These are phyloP conservation scores for Leishmania tropica DNA, from an alignment of 208 protist genomes.

Conservation along the genomic window DNA sequence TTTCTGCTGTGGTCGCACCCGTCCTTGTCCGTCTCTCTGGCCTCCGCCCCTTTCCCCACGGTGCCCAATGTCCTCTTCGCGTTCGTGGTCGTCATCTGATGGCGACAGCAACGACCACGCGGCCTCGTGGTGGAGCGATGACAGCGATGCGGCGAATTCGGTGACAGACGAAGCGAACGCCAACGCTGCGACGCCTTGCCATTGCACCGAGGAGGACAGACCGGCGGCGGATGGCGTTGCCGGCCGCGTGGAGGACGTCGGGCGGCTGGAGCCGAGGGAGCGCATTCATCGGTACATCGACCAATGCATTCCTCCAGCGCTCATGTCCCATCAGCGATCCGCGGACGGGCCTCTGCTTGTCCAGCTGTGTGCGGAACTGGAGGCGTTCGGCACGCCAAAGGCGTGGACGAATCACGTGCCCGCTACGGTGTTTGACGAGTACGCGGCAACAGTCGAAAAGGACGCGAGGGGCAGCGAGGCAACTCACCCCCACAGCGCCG, in stretches of 20 bases:
- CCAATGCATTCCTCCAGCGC: conserved; percentile 17
- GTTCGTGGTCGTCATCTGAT: conserved; percentile 1
- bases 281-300: conserved; percentile 35
- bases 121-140: neutral
- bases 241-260: neutral
- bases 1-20: neutral
- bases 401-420: conserved; percentile 12
- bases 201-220: neutral
- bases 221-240: neutral
- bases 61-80: neutral
- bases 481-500: neutral
- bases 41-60: neutral
- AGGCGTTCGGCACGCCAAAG: conserved; percentile 12
- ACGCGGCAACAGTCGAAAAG: neutral
- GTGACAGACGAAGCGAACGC: neutral
- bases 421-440: conserved; percentile 8
- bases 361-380: conserved; percentile 22
- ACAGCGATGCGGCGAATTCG: conserved; percentile 1
- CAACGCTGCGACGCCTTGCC: neutral
- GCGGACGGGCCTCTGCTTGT: conserved; percentile 11
- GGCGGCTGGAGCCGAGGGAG: conserved; percentile 8
- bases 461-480: neutral
- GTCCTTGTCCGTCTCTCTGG: neutral
- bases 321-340: conserved; percentile 23
- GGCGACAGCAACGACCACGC: neutral